phyloP scores from a whole-genome alignment of 2,329 filamentous ascomycete genomes.

The Pseudogymnoascus verrucosus region DNA sequence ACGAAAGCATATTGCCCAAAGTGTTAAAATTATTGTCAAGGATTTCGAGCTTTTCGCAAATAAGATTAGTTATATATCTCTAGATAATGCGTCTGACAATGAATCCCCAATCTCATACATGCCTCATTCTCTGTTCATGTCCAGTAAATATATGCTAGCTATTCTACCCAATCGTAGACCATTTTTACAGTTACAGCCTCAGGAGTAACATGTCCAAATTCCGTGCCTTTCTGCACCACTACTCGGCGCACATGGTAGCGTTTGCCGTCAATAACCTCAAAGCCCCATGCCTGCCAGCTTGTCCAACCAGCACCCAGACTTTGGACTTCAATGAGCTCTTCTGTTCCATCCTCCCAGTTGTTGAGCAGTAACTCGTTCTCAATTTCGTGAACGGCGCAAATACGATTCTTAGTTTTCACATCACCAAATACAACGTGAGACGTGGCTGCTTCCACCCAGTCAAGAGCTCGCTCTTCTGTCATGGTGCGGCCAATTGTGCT shows the following conservation, averaged over 20 bases:
- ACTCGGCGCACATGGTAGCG: background rate
- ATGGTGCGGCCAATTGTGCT: background rate
- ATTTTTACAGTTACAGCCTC: background rate
- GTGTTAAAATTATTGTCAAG: too few species aligned
- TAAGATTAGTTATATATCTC: too few species aligned
- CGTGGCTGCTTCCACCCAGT: background rate
- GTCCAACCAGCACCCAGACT: background rate
- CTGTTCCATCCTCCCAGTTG: background rate
- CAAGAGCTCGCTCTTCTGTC: background rate
- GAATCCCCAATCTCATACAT: too few species aligned
- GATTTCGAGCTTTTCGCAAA: too few species aligned
- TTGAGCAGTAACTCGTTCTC: background rate
- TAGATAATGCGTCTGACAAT: too few species aligned
- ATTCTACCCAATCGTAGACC: background rate
- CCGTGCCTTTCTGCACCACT: background rate
- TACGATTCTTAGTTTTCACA: background rate
- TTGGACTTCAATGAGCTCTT: background rate
- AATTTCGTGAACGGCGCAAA: background rate
- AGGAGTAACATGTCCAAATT: background rate
- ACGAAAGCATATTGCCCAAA: too few species aligned
- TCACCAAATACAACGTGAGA: background rate
- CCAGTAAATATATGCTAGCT: background rate
- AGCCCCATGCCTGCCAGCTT: background rate
- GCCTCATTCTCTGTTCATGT: background rate
- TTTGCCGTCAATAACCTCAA: background rate